Base-by-base conservation (phyloP, 176 grass and related monocot genomes). In the Oryza nivara region DNA sequence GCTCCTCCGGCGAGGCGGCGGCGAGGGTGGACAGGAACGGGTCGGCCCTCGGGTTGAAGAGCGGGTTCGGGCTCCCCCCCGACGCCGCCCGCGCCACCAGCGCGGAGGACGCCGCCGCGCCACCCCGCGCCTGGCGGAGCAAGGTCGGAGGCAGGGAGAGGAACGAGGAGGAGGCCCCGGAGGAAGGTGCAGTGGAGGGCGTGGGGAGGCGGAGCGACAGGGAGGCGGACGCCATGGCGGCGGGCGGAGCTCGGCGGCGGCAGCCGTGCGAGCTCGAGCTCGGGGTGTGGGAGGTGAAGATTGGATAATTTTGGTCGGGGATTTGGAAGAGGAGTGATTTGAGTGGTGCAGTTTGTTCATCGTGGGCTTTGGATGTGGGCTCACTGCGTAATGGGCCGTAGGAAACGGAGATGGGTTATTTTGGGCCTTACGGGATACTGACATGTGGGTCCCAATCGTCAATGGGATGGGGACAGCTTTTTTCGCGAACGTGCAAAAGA, bases 31-130 rank as follows among this genome's bases (percentile, higher is more conserved):
- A 88, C 5, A 88, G 83, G 77, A 88, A 85, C 7, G 86, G 86
- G 86, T 92, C 86, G 17, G n/a, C 77, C 86, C 78, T 73, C 3
- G 77, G 86, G 77, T 92, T 88, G 83, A 92, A 89, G 11, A 84
- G 60, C 47, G 67, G 83, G n/a, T 86, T 82, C 13, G 82, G 76
- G 67, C 30, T 32, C 0, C 67, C 32, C 13, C 83, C 83, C 22
- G 72, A 7, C 26, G 76, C 65, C 34, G 82, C n/a, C 14, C 85
- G 90, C 47, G 77, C 82, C 73, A 88, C 81, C 38, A 82, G 77
- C 38, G 67, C 20, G 23, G 75, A 83, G 63, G 84, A 72, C 65
- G 68, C 51, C 20, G 46, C 34, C 20, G 46, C 34, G 54, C 81
- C 67, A 65, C 81, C 72, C 56, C 75, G 83, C 67, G 54, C 26